Base-by-base conservation (phyloP, 148 eudicot species). In the Rhododendron ferrugineum region DNA sequence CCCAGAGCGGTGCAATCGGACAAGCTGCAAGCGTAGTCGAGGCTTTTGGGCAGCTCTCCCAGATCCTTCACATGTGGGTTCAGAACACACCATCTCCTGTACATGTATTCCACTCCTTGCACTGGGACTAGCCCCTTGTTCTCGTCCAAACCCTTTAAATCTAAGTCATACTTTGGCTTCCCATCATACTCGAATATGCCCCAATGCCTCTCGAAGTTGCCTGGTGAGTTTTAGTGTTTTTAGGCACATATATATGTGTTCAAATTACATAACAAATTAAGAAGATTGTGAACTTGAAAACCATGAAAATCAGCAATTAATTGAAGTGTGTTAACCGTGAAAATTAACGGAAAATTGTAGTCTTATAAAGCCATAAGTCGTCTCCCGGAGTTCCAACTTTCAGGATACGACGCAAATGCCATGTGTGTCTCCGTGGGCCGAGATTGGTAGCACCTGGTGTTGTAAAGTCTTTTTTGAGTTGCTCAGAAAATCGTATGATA, bases 171-270 rank as follows among this genome's bases (percentile, higher is more conserved):
- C 52, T 97, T 97, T 0, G 98, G 96, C 88, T 91, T 94, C 84
- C 99, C 99, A 80, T 97, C 99, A 36, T 90, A 97, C 92, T 97
- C 98, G n/a, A 95, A 95, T 0, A 97, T 83, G 14, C 99, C 99
- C 99, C 99, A 97, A 20, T 97, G 99, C 86, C 98, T 90, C 92
- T 97, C 99, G 64, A 97, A 97, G 86, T 88, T 88, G 1, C 99
- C 99, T 2, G 99, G 37, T 11, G 18, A 70, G 75, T 30, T 3
- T n/a, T n/a, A 11, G 75, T 68, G 16, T 3, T 70, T 70, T n/a
- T 70, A 70, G 40, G 30, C 18, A 30, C 37, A 11, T 0, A 1
- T 58, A 11, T 1, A 1, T 58, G 64, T 58, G 64, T 20, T 70
- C 20, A 70, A 5, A 70, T 66, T 64, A 64, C 30, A 64, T 2